Evolutionary conservation across 441 rosid genomes (phyloP), one percentile per base, ranked within the genome.

Genomic region (Adansonia madagascariensis): DNA sequence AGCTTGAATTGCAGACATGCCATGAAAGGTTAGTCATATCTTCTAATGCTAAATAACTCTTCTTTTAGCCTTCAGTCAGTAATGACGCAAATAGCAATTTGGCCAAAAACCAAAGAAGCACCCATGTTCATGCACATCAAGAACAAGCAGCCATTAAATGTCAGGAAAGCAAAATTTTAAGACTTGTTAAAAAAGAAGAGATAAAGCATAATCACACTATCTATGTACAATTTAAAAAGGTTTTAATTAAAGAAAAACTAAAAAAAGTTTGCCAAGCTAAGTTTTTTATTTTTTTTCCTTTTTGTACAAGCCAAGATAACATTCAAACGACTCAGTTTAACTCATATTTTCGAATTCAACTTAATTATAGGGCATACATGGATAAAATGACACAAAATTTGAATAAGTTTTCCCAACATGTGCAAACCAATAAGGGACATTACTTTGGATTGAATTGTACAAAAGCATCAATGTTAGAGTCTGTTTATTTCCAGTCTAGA

Each of bases 1-100:
- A 61, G 62, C 56, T 41, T 27, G 62, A 62, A 69, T 31, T 44
- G 53, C 24, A 24, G 62, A 62, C 20, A 62, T 53, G 35, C 35
- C 35, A 27, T 27, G 35, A 27, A 27, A 27, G 35, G 35, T 27
- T 50, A 41, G 0, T 41, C 17, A 17, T 14, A 35, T 65, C 5
- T 27, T 14, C 46, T 14, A 63, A 63, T 50, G 55, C 55, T n/a
- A 50, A 50, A 50, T 50, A 50, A 50, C 55, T 50, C 55, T 50
- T 50, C 55, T 50, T 50, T 14, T 50, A 12, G 55, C 55, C 47
- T 44, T 50, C 15, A 50, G 5, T 50, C 55, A 12, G 17, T 14
- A 50, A 4, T 12, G 55, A 50, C 3, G 14, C 17, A 12, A 14
- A n/a, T 50, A 3, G 55, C 55, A 14, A 4, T 50, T 6, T 50